phyloP scores from a whole-genome alignment of 148 eudicot genomes.

The Euryodendron excelsum region DNA sequence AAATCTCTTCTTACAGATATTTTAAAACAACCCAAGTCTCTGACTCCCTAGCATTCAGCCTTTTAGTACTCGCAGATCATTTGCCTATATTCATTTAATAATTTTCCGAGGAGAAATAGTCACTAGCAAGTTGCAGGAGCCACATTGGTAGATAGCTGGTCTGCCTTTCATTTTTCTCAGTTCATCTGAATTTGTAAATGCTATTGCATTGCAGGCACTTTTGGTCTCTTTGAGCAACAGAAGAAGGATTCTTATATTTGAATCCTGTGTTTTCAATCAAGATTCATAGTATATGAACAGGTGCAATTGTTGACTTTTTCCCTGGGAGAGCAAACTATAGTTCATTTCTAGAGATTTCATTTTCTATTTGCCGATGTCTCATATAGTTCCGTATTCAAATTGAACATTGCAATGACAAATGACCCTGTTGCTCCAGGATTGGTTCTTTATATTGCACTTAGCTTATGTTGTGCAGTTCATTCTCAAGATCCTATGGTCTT shows the following conservation, averaged over 20 bases:
- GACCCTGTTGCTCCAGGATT: background rate
- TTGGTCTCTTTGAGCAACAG: constrained; percentile 18
- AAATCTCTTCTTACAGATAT: background rate
- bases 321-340: constrained; percentile 4
- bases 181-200: constrained; percentile 20
- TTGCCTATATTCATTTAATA: background rate
- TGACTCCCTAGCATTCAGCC: background rate
- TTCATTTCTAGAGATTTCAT: background rate
- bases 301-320: constrained; percentile 3
- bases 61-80: background rate
- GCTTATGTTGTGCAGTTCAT: constrained; percentile 3
- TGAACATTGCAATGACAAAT: background rate
- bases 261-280: constrained; percentile 11
- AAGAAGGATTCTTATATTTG: constrained; percentile 15
- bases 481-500: constrained; percentile 1
- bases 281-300: constrained; percentile 13
- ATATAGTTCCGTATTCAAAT: background rate
- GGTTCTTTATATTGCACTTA: constrained; percentile 1
- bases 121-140: constrained; percentile 11
- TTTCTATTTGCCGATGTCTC: background rate
- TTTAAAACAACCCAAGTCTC: background rate
- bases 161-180: constrained; percentile 6
- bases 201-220: constrained; percentile 36
- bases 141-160: constrained; percentile 4
- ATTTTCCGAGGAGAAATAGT: background rate